phyloP scores from a whole-genome alignment of 2,329 filamentous ascomycete genomes.

The Zalaria obscura region DNA sequence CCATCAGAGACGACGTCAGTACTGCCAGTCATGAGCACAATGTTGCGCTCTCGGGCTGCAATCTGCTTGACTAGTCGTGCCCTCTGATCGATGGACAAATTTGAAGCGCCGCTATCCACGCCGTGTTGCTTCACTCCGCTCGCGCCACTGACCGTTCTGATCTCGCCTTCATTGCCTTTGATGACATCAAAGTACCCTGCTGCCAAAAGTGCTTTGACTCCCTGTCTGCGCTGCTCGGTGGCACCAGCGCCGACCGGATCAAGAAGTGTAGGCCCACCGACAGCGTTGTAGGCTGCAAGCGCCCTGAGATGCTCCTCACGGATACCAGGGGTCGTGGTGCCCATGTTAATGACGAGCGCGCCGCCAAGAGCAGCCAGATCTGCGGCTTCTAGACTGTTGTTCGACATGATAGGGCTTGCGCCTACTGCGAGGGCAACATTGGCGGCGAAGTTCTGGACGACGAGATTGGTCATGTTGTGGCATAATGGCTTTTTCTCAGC shows the following conservation, averaged over 20 bases:
- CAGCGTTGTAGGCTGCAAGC: constrained; percentile 65
- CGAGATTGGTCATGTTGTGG: constrained; percentile 96
- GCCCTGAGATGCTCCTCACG: constrained; percentile 59
- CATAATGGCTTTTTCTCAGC: constrained; percentile 55
- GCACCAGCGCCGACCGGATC: constrained; percentile 88
- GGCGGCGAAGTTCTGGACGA: constrained; percentile 89
- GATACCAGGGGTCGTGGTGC: constrained; percentile 67
- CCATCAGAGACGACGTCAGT: constrained; percentile 71
- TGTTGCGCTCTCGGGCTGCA: constrained; percentile 51
- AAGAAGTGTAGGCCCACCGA: constrained; percentile 61
- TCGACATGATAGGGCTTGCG: constrained; percentile 88
- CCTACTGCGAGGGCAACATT: constrained; percentile 78
- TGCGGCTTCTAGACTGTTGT: constrained; percentile 64
- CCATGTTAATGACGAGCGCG: constrained; percentile 86
- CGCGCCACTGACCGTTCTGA: constrained; percentile 54
- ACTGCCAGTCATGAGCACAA: constrained; percentile 71
- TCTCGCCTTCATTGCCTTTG: constrained; percentile 84
- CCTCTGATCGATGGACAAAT: constrained; percentile 38
- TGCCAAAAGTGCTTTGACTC: constrained; percentile 56
- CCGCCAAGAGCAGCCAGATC: constrained; percentile 69
- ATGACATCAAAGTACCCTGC: constrained; percentile 73
- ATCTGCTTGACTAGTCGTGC: constrained; percentile 50
- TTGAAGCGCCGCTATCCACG: constrained; percentile 60
- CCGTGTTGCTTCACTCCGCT: constrained; percentile 51
- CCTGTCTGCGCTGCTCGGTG: constrained; percentile 56